Conservation (phyloP, 257 asterid species). For the Rauvolfia tetraphylla region DNA sequence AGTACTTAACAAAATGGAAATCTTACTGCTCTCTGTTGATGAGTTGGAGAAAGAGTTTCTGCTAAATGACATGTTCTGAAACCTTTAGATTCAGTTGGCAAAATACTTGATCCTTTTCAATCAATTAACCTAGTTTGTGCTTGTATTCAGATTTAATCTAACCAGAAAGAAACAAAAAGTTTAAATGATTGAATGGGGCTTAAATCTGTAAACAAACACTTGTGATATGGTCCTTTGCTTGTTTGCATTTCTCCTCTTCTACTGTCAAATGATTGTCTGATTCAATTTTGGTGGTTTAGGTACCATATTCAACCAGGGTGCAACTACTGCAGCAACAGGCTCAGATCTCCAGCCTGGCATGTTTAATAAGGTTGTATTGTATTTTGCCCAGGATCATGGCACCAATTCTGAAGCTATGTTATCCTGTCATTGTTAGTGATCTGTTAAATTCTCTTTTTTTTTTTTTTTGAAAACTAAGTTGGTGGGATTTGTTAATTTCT, state of each 20-base stretch:
- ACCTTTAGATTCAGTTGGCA: too few species aligned
- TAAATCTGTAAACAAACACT: background rate
- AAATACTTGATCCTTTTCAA: background rate
- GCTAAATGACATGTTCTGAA: background rate
- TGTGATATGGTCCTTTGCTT: too few species aligned
- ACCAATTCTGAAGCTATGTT: background rate
- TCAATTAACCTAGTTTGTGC: background rate
- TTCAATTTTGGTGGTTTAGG: constrained; percentile 17
- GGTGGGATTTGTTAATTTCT: background rate
- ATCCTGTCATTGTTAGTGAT: constrained; percentile 6
- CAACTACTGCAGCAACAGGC: constrained; percentile 42
- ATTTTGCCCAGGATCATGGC: background rate
- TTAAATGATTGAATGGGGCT: background rate
- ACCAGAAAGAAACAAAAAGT: too few species aligned
- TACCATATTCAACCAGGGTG: constrained; percentile 39
- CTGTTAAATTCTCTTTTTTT: background rate
- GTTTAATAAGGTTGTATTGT: constrained; percentile 46
- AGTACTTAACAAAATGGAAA: background rate
- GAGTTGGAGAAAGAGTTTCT: background rate
- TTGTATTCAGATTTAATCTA: too few species aligned
- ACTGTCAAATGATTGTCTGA: background rate
- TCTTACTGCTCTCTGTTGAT: background rate
- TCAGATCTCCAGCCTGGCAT: constrained; percentile 45
- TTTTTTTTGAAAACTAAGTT: too few species aligned
- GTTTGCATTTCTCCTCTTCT: background rate